Base-by-base conservation (phyloP, 257 asterid genomes). In the Gardenia jasminoides region DNA sequence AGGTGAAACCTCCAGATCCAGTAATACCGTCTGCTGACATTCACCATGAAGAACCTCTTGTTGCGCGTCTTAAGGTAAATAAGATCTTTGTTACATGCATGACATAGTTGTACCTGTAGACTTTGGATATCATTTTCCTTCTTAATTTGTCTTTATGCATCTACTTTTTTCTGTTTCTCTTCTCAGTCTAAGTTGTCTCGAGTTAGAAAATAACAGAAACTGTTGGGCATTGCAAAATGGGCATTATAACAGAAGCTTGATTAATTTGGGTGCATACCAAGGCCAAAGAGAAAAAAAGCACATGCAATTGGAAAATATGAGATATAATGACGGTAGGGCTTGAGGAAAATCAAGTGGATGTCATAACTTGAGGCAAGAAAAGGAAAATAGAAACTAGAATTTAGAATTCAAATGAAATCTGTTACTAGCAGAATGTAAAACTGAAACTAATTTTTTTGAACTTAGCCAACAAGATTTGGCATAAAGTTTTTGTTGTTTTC, bases 31-130 rank as follows among this genome's bases (percentile, higher is more conserved):
- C 86, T 78, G 56, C 90, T 59, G 86, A 78, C 15, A 58, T 86
- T 83, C 88, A 86, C 76, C 91, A 80, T 65, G 98, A 92, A 83
- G 97, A 92, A 70, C 93, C 97, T 70, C 97, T 93, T 76, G 98
- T 95, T 79, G 93, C 91, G 58, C 97, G 90, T 65, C 88, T 93
- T 79, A 93, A 92, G 91, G 98, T 95, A 83, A 87, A 77, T 67
- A 28, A 30, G 77, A 31, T 31, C 77, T 11, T 41, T n/a, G 13
- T n/a, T 0, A 13, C 72, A 67, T 36, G 72, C 72, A 36, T 67
- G 71, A 17, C 71, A 33, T 67, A 20, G 26, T 13, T 6, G 66
- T 39, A 39, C n/a, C 36, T 78, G 84, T 67, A 46, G 72, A 80
- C 46, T 36, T 67, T 61, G n/a, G 41, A 13, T 30, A 13, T 11